Conservation (phyloP, 2,329 filamentous ascomycete genomes). For the Juglanconis oblonga region DNA sequence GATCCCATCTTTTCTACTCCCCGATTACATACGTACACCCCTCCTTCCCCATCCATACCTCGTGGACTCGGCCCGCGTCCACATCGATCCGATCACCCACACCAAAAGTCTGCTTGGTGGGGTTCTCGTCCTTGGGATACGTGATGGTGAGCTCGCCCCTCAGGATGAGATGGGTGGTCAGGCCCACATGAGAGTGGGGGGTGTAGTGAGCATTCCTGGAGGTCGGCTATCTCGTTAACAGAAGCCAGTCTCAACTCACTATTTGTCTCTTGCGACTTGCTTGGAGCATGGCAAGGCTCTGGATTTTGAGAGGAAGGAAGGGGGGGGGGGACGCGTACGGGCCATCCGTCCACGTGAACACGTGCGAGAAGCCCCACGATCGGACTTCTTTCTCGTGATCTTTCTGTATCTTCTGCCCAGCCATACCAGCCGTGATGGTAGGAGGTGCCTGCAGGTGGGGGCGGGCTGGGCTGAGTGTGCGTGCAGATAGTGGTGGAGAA, state of each 20-base stretch:
- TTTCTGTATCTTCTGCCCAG: slow-evolving; percentile 34
- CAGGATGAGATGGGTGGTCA: slow-evolving; percentile 69
- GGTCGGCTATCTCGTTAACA: slow-evolving; percentile 9
- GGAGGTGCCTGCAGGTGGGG: background rate
- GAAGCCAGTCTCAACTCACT: slow-evolving; percentile 15
- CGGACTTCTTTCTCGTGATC: slow-evolving; percentile 60
- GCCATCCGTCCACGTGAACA: slow-evolving; percentile 70
- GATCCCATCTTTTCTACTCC: slow-evolving; percentile 35
- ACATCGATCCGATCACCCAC: slow-evolving; percentile 65
- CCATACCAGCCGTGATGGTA: background rate
- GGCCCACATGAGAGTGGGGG: slow-evolving; percentile 61
- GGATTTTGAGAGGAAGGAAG: background rate
- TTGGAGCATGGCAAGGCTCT: too few species aligned
- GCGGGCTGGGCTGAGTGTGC: background rate
- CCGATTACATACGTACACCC: slow-evolving; percentile 69
- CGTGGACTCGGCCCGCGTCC: slow-evolving; percentile 60
- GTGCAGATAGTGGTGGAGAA: too few species aligned
- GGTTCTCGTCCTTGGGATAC: slow-evolving; percentile 57
- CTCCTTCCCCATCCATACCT: slow-evolving; percentile 65
- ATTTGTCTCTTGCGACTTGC: background rate
- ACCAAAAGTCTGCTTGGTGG: slow-evolving; percentile 56
- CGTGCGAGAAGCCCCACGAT: slow-evolving; percentile 66
- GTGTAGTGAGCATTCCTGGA: slow-evolving; percentile 64
- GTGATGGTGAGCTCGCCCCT: slow-evolving; percentile 63
- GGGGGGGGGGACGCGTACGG: slow-evolving; percentile 49